Percentiles rank a stretch among this genome's conserved stretches.
Evolutionary conservation across 2,329 filamentous ascomycete species (phyloP).

Genomic region (Clonostachys chloroleuca): DNA sequence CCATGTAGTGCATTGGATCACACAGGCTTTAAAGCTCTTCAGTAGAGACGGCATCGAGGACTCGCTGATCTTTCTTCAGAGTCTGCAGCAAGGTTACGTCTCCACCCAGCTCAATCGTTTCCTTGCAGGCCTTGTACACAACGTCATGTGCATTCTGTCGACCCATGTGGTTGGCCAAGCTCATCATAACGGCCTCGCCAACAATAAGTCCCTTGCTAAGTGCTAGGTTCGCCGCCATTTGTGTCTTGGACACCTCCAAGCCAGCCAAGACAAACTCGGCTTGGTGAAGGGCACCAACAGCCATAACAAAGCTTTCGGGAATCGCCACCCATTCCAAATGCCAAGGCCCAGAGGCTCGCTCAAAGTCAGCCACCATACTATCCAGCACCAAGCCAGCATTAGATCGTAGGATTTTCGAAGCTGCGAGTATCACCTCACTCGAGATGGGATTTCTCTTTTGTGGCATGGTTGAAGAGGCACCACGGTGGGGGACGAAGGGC

Average conservation of each 20-base stretch:
- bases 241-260: constrained; percentile 40
- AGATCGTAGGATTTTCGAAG: constrained; percentile 46
- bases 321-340: constrained; percentile 55
- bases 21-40: too few species aligned
- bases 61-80: too few species aligned
- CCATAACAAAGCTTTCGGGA: constrained; percentile 47
- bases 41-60: too few species aligned
- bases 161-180: constrained; percentile 44
- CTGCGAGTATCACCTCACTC: constrained; percentile 49
- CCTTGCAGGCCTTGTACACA: constrained; percentile 45
- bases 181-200: constrained; percentile 58
- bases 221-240: constrained; percentile 44
- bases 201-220: constrained; percentile 49
- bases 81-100: too few species aligned
- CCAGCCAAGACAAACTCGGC: constrained; percentile 47
- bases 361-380: constrained; percentile 53
- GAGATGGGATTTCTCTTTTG: constrained; percentile 57
- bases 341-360: constrained; percentile 53
- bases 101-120: too few species aligned
- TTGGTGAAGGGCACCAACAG: constrained; percentile 46
- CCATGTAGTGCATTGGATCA: too few species aligned
- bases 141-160: constrained; percentile 51
- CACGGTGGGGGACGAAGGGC: constrained; percentile 48
- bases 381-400: constrained; percentile 48
- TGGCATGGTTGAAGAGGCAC: constrained; percentile 52